A percentile compares a stretch with the other conserved stretches of the same genome.
Evolutionary conservation across 2,329 filamentous ascomycete species (phyloP).

Genomic region (Aureobasidium sp.): DNA sequence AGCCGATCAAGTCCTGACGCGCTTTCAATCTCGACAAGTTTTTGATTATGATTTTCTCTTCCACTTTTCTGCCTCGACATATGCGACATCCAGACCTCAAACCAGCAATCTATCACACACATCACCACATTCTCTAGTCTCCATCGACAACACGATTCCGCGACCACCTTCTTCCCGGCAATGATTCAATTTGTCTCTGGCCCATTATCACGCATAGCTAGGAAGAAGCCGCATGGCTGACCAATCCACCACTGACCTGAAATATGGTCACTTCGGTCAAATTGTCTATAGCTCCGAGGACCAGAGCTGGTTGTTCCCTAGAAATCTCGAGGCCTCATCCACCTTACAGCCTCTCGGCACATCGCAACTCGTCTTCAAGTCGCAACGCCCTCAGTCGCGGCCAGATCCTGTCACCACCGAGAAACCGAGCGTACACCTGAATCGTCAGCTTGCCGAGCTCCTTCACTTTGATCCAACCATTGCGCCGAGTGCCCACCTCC

Average conservation of each 20-base stretch:
- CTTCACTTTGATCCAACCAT: not conserved
- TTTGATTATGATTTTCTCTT: conserved; percentile 9
- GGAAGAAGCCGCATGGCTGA: conserved; percentile 50
- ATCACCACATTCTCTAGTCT: not conserved
- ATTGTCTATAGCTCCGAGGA: conserved; percentile 40
- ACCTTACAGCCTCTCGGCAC: conserved; percentile 21
- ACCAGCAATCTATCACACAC: not conserved
- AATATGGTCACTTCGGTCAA: conserved; percentile 46
- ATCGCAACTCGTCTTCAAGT: not conserved
- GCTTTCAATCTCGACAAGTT: conserved; percentile 6
- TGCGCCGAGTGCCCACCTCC: not conserved
- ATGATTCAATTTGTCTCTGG: conserved; percentile 12
- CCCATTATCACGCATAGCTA: conserved; percentile 3
- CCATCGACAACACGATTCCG: not conserved
- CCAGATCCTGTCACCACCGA: conserved; percentile 11
- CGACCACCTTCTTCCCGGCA: conserved; percentile 3
- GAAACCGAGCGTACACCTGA: conserved; percentile 9
- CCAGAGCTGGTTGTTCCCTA: conserved; percentile 42
- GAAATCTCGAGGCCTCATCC: conserved; percentile 20
- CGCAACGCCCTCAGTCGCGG: not conserved
- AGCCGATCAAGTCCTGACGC: not conserved
- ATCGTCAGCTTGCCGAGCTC: not conserved
- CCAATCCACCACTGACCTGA: conserved; percentile 37
- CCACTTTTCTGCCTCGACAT: not conserved
- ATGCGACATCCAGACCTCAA: not conserved